phyloP scores from a whole-genome alignment of 2,329 filamentous ascomycete species.

The Cladorrhinum sp. region DNA sequence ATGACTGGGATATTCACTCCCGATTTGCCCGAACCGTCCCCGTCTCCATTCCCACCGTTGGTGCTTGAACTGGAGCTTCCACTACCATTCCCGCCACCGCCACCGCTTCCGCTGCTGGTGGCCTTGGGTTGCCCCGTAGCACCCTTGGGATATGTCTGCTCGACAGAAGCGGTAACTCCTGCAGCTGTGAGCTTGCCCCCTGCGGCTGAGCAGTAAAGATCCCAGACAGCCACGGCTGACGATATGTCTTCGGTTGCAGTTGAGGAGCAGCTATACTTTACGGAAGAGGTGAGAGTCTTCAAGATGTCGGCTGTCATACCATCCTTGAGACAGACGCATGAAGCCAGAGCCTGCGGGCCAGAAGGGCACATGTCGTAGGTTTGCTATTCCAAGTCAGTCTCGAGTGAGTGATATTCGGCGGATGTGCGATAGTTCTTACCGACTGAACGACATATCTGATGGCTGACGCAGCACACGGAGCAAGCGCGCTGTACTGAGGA shows the following conservation, averaged over 20 bases:
- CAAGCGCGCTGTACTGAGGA: conserved; percentile 43
- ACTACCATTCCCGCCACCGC: conserved; percentile 17
- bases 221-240: conserved; percentile 41
- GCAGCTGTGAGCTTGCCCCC: conserved; percentile 39
- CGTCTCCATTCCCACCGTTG: conserved; percentile 1
- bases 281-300: conserved; percentile 42
- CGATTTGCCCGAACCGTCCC: background rate
- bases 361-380: conserved; percentile 41
- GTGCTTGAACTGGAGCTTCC: conserved; percentile 11
- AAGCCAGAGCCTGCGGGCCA: conserved; percentile 49
- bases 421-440: conserved; percentile 31
- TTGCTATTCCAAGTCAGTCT: conserved; percentile 30
- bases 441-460: conserved; percentile 41
- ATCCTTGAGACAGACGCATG: conserved; percentile 51
- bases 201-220: conserved; percentile 51
- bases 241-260: conserved; percentile 43
- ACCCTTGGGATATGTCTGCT: conserved; percentile 27
- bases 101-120: conserved; percentile 5
- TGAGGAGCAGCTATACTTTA: conserved; percentile 44
- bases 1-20: conserved; percentile 34
- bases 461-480: conserved; percentile 43
- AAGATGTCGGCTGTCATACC: conserved; percentile 44
- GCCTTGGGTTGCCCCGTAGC: conserved; percentile 3
- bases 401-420: background rate
- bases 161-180: conserved; percentile 40